Base-by-base conservation (phyloP, 1,139 yeast species). In the Saccharomyces hybrid region DNA sequence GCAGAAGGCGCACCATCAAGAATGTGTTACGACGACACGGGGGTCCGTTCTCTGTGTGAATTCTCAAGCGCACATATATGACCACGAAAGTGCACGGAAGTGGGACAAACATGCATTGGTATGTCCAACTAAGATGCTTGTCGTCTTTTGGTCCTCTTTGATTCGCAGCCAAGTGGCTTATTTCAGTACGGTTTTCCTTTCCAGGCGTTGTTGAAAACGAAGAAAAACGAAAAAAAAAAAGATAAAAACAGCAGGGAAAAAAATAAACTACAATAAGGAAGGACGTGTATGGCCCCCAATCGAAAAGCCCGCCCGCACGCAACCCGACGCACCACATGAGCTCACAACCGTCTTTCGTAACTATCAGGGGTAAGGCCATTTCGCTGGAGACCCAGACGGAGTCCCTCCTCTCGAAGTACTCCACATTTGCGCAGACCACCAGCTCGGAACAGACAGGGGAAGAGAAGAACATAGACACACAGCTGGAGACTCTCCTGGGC, bases 381-480 rank as follows among this genome's bases (percentile, higher is more conserved):
- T 71, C 79, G 2, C 69, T 81, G 52, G 89, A 84, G 64, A 76
- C 79, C 41, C 82, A 81, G 61, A 75, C 86, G 8, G 80, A 80
- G 52, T 62, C 74, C 1, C 69, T 78, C 38, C 68, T 84, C 34
- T 73, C 82, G 1, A 72, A 73, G 13, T 82, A 75, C 62, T 78
- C 87, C 3, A 68, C 77, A 6, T 78, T 75, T 65, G 78, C 83
- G n/a, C 78, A 78, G 52, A 72, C 81, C 1, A 73, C 82, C 1
- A 72, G 79, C 13, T 70, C 80, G 11, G 72, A 76, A 26, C 73
- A 81, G 19, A 70, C 78, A 5, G 73, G 74, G 1, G 81, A 78
- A 38, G 88, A 83, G 64, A 61, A 67, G 19, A 68, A 70, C 50
- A 62, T 77, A 19, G 77, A 75, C 58, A 65, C 68, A 26, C 75